Percentiles rank a stretch among this genome's conserved stretches.
Evolutionary conservation across 2,329 filamentous ascomycete genomes (phyloP).

Genomic region (Leptographium wingfieldii): DNA sequence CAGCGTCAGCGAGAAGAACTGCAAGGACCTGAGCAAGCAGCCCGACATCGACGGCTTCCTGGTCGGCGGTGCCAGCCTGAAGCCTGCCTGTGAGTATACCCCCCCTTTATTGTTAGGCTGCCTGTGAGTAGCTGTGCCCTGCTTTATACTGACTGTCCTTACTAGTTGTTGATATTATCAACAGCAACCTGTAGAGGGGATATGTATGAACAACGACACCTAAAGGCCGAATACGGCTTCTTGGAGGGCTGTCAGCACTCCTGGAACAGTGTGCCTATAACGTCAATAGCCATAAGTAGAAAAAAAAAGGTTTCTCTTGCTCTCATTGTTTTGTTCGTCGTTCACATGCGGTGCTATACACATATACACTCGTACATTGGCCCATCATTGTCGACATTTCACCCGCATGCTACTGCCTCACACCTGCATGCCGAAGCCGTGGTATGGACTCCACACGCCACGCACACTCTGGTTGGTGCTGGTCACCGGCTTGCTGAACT

Average conservation of each 20-base stretch:
- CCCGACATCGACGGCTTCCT: conserved; percentile 95
- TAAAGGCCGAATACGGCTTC: neutral
- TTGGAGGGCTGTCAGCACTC: neutral
- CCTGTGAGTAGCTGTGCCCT: neutral
- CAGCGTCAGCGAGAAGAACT: conserved; percentile 97
- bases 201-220: neutral
- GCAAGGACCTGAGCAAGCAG: conserved; percentile 81
- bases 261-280: neutral
- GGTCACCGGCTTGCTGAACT: conserved; percentile 48
- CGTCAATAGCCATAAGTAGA: neutral
- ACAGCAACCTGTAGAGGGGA: conserved; percentile 35
- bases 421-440: conserved; percentile 44
- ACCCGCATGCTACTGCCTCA: conserved; percentile 18
- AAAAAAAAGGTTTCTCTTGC: neutral
- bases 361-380: conserved; percentile 4
- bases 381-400: neutral
- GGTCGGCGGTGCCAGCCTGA: conserved; percentile 89
- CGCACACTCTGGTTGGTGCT: conserved; percentile 54
- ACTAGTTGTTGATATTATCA: conserved; percentile 47
- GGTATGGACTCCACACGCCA: conserved; percentile 60
- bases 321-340: neutral
- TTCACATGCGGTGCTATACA: neutral
- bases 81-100: conserved; percentile 69
- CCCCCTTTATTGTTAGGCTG: neutral
- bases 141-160: neutral